Evolutionary conservation across 768 basidiomycete species (phyloP).

Genomic region (Lactifluus echinatus): DNA sequence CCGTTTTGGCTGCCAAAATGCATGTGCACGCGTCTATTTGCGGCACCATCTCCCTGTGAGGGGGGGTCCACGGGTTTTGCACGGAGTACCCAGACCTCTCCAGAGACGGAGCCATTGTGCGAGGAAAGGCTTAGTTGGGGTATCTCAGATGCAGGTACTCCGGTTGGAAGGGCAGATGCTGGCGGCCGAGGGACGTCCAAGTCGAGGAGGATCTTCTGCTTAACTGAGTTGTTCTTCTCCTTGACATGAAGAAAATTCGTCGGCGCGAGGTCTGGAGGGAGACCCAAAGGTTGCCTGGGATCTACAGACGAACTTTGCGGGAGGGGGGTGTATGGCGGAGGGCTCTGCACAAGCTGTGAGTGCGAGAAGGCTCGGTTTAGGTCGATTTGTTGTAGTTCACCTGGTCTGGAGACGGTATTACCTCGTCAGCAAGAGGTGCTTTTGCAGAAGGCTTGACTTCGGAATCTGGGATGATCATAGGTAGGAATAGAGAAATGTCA

Average conservation of each 20-base stretch:
- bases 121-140: constrained; percentile 1
- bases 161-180: neutral
- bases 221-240: constrained; percentile 2
- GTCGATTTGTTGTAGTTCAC: neutral
- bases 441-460: neutral
- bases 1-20: constrained; percentile 4
- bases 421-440: neutral
- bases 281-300: neutral
- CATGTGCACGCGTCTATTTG: neutral
- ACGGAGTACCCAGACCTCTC: constrained; percentile 8
- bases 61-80: neutral
- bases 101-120: constrained; percentile 3
- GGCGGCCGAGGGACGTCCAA: constrained; percentile 3
- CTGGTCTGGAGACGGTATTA: neutral
- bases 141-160: neutral
- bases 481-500: neutral
- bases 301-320: neutral
- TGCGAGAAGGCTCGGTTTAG: neutral
- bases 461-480: constrained; percentile 1
- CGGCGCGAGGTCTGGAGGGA: constrained; percentile 3
- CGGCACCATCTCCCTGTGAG: neutral
- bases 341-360: neutral
- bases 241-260: constrained; percentile 8
- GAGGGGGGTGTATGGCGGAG: constrained; percentile 9
- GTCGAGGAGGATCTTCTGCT: constrained; percentile 6